Base-by-base conservation (phyloP, 805 yeast genomes). In the Myxozyma nipponensis region DNA sequence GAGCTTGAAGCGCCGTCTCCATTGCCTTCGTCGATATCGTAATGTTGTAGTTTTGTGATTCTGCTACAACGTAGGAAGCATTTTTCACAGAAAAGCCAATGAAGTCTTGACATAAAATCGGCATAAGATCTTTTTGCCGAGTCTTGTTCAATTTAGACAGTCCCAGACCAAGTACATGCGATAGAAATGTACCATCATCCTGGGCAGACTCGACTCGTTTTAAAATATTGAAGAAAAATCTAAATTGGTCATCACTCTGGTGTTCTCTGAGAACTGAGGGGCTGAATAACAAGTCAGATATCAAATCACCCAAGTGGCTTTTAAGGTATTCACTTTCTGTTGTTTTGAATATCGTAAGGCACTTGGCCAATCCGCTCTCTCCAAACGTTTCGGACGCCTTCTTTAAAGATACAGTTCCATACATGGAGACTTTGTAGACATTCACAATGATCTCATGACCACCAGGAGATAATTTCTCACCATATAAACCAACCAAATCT, bases 301-400 rank as follows among this genome's bases (percentile, higher is more conserved):
- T 68, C 36, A 70, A 50, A 9, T 56, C 39, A 36, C 54, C 49
- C 19, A 70, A 60, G 62, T 69, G 52, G 17, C 56, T 49, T 23
- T 66, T 56, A 5, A 70, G 62, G 21, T 55, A 50, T 45, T 66
- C 68, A 3, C 24, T 28, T 18, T 18, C 25, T 4, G 18, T 19
- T 1, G 10, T 2, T 6, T 18, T 18, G 4, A 54, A 32, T 7
- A 44, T 43, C 13, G n/a, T 19, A 19, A 54, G 44, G 1, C 35
- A 41, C 13, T 42, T 13, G 3, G 37, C 15, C 13, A 51, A n/a
- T 2, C 52, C 49, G 17, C 23, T 9, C 1, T 35, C 7, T 3
- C 42, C 36, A 25, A 54, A 47, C 5, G 17, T 15, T 36, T 39
- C 44, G 3, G 58, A 50, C 2, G 44, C 54, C 49, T 52, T 54